A percentile compares a stretch with the other conserved stretches of the same genome.
Evolutionary conservation across 331 rosid species (phyloP).

Genomic region (Quercus tomentella): DNA sequence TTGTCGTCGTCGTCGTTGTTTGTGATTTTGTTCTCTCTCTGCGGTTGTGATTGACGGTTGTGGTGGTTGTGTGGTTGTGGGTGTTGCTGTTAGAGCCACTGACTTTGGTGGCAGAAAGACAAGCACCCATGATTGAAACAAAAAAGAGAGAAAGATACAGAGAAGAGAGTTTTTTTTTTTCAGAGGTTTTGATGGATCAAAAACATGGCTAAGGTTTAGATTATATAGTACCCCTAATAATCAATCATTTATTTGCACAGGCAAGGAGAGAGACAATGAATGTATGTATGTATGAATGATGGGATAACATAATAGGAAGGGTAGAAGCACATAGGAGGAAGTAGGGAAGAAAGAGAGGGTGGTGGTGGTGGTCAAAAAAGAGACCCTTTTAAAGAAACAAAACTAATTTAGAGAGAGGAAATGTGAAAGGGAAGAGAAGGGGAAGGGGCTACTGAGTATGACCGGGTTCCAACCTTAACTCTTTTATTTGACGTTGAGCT

Average conservation of each 20-base stretch:
- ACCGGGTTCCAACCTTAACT: too few species aligned
- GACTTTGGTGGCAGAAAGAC: constrained; percentile 73
- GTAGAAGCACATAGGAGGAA: constrained; percentile 45
- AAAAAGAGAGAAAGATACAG: neutral
- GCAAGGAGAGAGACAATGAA: neutral
- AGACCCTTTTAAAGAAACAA: constrained; percentile 30
- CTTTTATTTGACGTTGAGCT: too few species aligned
- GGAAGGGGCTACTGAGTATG: neutral
- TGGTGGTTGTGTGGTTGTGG: constrained; percentile 3
- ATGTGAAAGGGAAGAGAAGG: neutral
- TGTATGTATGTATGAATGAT: neutral
- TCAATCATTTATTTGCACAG: constrained; percentile 2
- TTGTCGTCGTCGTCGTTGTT: neutral
- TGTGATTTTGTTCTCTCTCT: constrained; percentile 20
- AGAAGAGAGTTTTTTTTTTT: neutral
- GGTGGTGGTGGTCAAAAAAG: constrained; percentile 63
- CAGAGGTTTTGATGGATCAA: constrained; percentile 31
- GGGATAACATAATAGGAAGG: constrained; percentile 14
- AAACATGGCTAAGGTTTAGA: constrained; percentile 1
- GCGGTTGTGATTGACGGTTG: constrained; percentile 38
- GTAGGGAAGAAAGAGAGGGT: constrained; percentile 53
- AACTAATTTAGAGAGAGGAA: neutral
- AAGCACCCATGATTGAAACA: constrained; percentile 58
- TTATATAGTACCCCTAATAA: constrained; percentile 1
- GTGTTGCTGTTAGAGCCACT: constrained; percentile 66